Conservation (phyloP, 352 stramenopile genomes). For the Globisporangium takayamanum region DNA sequence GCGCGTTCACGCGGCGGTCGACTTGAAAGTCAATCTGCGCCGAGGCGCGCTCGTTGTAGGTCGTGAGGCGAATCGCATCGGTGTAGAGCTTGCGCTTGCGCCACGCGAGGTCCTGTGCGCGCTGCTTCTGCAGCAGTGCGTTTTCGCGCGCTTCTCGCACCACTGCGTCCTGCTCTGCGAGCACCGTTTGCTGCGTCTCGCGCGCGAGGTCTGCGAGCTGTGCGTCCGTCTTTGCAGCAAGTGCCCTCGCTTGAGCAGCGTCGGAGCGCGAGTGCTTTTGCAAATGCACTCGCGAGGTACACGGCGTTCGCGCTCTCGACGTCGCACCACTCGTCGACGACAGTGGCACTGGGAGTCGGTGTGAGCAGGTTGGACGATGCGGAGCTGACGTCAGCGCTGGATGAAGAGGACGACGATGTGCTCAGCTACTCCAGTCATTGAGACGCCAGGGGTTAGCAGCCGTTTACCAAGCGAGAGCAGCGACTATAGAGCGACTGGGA, state of each 20-base stretch:
- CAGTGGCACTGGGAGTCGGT: background rate
- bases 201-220: slow-evolving; percentile 35
- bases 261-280: slow-evolving; percentile 21
- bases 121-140: slow-evolving; percentile 22
- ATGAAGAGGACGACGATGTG: background rate
- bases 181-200: slow-evolving; percentile 34
- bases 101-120: slow-evolving; percentile 27
- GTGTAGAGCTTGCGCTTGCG: slow-evolving; percentile 38
- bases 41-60: slow-evolving; percentile 62
- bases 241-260: slow-evolving; percentile 23
- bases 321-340: slow-evolving; percentile 20
- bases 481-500: background rate
- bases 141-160: slow-evolving; percentile 33
- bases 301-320: slow-evolving; percentile 46
- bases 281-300: slow-evolving; percentile 40
- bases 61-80: slow-evolving; percentile 50
- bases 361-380: too few species aligned
- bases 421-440: background rate
- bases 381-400: background rate
- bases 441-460: background rate
- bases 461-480: background rate
- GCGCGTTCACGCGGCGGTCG: slow-evolving; percentile 31
- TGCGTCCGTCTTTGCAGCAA: slow-evolving; percentile 27
- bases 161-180: slow-evolving; percentile 24
- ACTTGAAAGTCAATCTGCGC: slow-evolving; percentile 67